These are phyloP conservation scores for Daldinia loculata DNA, from an alignment of 495 filamentous ascomycete species.

Conservation along the genomic window DNA sequence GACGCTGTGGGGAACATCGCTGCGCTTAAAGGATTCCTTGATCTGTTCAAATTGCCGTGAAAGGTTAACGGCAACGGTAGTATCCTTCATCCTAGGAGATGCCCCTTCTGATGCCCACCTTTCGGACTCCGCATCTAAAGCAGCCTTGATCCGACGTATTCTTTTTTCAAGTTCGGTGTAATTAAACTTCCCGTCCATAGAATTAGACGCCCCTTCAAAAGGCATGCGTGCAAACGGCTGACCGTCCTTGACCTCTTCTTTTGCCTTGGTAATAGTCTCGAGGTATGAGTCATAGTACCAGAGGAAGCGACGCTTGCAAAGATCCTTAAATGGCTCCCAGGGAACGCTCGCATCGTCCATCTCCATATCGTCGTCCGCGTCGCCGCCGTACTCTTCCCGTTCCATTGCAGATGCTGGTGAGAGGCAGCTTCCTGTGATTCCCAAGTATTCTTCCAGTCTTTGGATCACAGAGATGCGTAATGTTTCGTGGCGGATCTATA, in stretches of 20 bases:
- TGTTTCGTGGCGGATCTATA: conserved; percentile 89
- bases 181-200: conserved; percentile 87
- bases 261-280: conserved; percentile 69
- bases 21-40: conserved; percentile 72
- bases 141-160: conserved; percentile 68
- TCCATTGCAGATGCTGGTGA: conserved; percentile 51
- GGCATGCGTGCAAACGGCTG: conserved; percentile 78
- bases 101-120: conserved; percentile 76
- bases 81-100: conserved; percentile 68
- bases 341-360: conserved; percentile 58
- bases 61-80: conserved; percentile 80
- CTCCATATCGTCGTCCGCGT: conserved; percentile 54
- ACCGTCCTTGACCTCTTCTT: conserved; percentile 65
- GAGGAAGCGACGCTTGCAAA: conserved; percentile 90
- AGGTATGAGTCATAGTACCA: conserved; percentile 96
- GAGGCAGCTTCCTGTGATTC: conserved; percentile 61
- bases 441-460: conserved; percentile 81
- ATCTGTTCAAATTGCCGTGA: conserved; percentile 86
- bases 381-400: conserved; percentile 61
- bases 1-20: conserved; percentile 75
- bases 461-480: conserved; percentile 86
- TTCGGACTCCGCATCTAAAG: conserved; percentile 74
- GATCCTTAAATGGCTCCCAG: conserved; percentile 86
- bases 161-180: conserved; percentile 78
- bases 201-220: conserved; percentile 81